Evolutionary conservation across 768 basidiomycete species (phyloP).

Genomic region (Dacryopinax spathularia): DNA sequence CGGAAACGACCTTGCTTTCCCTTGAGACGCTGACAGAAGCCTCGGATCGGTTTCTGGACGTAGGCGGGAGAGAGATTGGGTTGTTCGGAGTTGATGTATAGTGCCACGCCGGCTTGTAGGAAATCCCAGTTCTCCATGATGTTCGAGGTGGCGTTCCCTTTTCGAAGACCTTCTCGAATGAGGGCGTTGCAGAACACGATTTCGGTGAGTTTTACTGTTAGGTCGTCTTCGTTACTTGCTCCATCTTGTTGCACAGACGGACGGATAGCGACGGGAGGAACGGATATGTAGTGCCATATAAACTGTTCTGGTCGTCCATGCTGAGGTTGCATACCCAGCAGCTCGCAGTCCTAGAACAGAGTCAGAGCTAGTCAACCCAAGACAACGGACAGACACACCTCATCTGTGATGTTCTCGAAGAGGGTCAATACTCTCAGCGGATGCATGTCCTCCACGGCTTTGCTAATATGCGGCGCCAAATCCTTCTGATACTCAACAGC

Average conservation of each 20-base stretch:
- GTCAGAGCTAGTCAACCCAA: background rate
- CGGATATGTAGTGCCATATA: conserved; percentile 97
- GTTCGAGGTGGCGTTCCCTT: conserved; percentile 74
- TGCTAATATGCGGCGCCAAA: conserved; percentile 66
- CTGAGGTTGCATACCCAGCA: conserved; percentile 76
- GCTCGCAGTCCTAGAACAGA: conserved; percentile 66
- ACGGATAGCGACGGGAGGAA: conserved; percentile 93
- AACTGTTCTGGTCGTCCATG: conserved; percentile 92
- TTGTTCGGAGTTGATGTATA: conserved; percentile 96
- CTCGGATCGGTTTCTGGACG: conserved; percentile 88
- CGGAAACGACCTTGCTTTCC: conserved; percentile 98
- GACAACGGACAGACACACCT: conserved; percentile 34
- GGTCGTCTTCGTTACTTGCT: conserved; percentile 94
- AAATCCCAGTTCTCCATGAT: conserved; percentile 99
- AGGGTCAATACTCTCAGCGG: conserved; percentile 85
- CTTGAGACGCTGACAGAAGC: conserved; percentile 94
- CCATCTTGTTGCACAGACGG: conserved; percentile 96
- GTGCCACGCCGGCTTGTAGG: conserved; percentile 81
- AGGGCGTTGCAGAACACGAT: conserved; percentile 89
- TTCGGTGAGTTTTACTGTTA: conserved; percentile 93
- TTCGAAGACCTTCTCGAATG: conserved; percentile 76
- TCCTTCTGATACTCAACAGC: conserved; percentile 83
- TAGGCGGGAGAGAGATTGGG: conserved; percentile 67
- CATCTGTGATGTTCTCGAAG: conserved; percentile 82
- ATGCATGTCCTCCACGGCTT: conserved; percentile 87